phyloP scores from a whole-genome alignment of 2,329 filamentous ascomycete species.

The Aspergillus sp. region DNA sequence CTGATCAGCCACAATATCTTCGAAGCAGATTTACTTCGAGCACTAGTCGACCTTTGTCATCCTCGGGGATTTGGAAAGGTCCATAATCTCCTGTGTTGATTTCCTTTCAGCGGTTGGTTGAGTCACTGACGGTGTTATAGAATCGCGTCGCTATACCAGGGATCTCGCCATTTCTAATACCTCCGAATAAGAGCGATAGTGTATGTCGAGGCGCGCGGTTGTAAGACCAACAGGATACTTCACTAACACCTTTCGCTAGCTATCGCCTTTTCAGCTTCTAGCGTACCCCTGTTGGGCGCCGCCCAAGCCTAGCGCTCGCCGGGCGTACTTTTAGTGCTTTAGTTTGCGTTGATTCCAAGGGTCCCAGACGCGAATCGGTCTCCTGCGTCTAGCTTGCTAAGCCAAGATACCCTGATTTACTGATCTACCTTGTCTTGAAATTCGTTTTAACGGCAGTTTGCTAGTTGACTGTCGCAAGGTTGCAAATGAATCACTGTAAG shows the following conservation, averaged over 20 bases:
- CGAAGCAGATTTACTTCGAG: not conserved
- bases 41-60: not conserved
- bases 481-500: conserved; percentile 29
- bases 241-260: conserved; percentile 10
- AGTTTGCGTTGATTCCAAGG: conserved; percentile 24
- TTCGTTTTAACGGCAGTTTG: not conserved
- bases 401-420: not conserved
- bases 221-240: conserved; percentile 11
- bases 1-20: conserved; percentile 7
- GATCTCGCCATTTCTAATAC: not conserved
- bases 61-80: conserved; percentile 2
- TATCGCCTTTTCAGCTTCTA: conserved; percentile 17
- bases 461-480: conserved; percentile 4
- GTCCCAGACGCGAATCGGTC: conserved; percentile 21
- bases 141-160: conserved; percentile 7
- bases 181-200: conserved; percentile 7
- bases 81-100: conserved; percentile 3
- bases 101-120: not conserved
- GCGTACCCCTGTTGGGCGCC: conserved; percentile 18
- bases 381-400: conserved; percentile 4
- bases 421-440: not conserved
- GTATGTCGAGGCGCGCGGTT: conserved; percentile 16
- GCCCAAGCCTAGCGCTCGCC: conserved; percentile 18
- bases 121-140: conserved; percentile 4
- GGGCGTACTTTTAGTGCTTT: conserved; percentile 27